Percentiles rank a stretch among this genome's conserved stretches.
Conservation (phyloP, 1,139 yeast genomes). For the Magnusiomyces suaveolens region DNA sequence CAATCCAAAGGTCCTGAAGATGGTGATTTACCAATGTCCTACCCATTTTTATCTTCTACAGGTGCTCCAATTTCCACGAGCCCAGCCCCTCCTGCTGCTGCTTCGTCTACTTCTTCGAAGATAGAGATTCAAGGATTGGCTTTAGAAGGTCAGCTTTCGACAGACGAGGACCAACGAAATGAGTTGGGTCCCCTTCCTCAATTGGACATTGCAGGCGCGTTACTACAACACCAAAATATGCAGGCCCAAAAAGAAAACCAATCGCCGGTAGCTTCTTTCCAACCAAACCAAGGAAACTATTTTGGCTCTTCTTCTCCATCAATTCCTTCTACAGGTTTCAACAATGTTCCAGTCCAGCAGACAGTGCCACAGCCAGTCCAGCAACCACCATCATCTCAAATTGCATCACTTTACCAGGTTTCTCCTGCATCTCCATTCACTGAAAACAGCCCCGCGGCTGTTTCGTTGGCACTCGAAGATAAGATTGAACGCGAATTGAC, state of each 20-base stretch:
- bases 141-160: not conserved
- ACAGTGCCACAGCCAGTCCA: too few species aligned
- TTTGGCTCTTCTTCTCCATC: too few species aligned
- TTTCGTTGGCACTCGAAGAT: conserved; percentile 6
- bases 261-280: too few species aligned
- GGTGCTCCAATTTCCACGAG: not conserved
- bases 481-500: conserved; percentile 14
- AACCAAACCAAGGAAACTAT: too few species aligned
- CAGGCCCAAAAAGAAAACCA: too few species aligned
- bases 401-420: not conserved
- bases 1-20: not conserved
- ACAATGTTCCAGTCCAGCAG: too few species aligned
- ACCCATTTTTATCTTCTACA: not conserved
- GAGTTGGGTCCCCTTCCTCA: not conserved
- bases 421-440: not conserved
- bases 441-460: not conserved
- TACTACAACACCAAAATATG: not conserved
- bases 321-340: too few species aligned
- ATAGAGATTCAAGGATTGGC: not conserved
- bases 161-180: not conserved
- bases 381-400: not conserved
- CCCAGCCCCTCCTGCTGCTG: not conserved
- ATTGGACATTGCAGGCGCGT: not conserved
- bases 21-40: not conserved
- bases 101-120: not conserved